Evolutionary conservation across 108 stramenopile genomes (phyloP).

Genomic region (Cyclotella atomus): DNA sequence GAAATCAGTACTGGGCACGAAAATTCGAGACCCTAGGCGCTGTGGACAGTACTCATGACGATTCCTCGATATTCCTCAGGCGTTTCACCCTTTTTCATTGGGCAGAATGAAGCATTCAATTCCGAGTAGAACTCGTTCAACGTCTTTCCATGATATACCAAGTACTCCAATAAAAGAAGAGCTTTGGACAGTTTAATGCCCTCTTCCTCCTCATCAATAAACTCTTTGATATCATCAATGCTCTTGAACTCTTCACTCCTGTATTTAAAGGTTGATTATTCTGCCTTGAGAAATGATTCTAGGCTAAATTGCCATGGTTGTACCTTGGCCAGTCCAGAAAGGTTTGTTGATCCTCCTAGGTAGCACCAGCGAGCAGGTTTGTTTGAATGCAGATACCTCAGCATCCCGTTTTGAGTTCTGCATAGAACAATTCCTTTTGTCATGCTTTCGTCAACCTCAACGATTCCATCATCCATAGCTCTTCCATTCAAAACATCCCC

Average conservation of each 20-base stretch:
- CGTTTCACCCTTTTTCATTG: constrained; percentile 8
- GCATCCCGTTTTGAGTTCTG: constrained; percentile 15
- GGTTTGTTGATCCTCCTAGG: not conserved
- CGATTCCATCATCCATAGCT: constrained; percentile 5
- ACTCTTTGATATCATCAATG: not conserved
- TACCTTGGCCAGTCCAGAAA: not conserved
- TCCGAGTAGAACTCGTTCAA: constrained; percentile 7
- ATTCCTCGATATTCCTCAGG: constrained; percentile 13
- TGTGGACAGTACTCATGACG: constrained; percentile 19
- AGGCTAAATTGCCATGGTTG: not conserved
- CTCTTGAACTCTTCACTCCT: constrained; percentile 11
- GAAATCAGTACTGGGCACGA: constrained; percentile 5
- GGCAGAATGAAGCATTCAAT: not conserved
- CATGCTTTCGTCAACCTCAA: constrained; percentile 2
- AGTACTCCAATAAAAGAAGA: not conserved
- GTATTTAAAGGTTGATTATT: constrained; percentile 1
- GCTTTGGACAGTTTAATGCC: constrained; percentile 10
- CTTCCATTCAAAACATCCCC: constrained; percentile 13
- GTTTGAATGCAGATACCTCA: constrained; percentile 1
- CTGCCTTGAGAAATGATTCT: not conserved
- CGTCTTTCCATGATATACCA: constrained; percentile 1
- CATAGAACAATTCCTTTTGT: constrained; percentile 10
- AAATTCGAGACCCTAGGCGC: constrained; percentile 23
- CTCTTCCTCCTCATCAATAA: constrained; percentile 14
- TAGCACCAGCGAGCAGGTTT: constrained; percentile 1